Conservation (phyloP, 768 basidiomycete species). For the Collybia nuda region DNA sequence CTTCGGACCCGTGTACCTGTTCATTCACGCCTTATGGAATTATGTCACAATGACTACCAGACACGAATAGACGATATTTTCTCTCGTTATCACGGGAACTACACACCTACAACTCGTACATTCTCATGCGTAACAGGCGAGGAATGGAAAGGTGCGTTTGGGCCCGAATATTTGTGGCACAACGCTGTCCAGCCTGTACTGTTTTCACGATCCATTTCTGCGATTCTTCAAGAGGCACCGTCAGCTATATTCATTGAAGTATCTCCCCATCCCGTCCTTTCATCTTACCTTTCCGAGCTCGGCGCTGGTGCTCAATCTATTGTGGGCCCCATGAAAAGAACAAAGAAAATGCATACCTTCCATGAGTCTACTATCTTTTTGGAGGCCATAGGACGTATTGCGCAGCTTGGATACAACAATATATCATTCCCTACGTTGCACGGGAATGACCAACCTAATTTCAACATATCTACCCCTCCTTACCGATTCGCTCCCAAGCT, state of each 20-base stretch:
- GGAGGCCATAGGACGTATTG: constrained; percentile 25
- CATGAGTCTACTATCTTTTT: constrained; percentile 26
- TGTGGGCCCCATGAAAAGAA: constrained; percentile 24
- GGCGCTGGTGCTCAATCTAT: constrained; percentile 16
- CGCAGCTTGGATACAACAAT: constrained; percentile 23
- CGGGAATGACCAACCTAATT: constrained; percentile 12
- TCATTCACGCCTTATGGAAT: constrained; percentile 38
- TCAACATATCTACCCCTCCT: constrained; percentile 10
- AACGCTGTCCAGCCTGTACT: constrained; percentile 34
- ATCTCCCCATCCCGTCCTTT: constrained; percentile 36
- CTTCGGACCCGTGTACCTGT: constrained; percentile 35
- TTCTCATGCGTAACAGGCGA: constrained; percentile 38
- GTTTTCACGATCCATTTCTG: constrained; percentile 31
- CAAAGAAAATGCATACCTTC: constrained; percentile 14
- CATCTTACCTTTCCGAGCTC: constrained; percentile 26
- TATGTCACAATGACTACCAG: constrained; percentile 27
- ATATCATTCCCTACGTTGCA: constrained; percentile 31
- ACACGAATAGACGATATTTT: constrained; percentile 29
- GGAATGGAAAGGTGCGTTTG: constrained; percentile 18
- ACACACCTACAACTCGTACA: constrained; percentile 23
- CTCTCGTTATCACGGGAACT: constrained; percentile 24
- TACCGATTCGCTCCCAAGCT: constrained; percentile 32
- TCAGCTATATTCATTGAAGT: constrained; percentile 34
- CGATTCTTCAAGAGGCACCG: constrained; percentile 17
- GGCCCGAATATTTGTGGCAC: constrained; percentile 40